A percentile compares a stretch with the other conserved stretches of the same genome.
These are phyloP conservation scores for Verticillium albo-atrum DNA, from an alignment of 2,329 filamentous ascomycete species.

Conservation along the genomic window DNA sequence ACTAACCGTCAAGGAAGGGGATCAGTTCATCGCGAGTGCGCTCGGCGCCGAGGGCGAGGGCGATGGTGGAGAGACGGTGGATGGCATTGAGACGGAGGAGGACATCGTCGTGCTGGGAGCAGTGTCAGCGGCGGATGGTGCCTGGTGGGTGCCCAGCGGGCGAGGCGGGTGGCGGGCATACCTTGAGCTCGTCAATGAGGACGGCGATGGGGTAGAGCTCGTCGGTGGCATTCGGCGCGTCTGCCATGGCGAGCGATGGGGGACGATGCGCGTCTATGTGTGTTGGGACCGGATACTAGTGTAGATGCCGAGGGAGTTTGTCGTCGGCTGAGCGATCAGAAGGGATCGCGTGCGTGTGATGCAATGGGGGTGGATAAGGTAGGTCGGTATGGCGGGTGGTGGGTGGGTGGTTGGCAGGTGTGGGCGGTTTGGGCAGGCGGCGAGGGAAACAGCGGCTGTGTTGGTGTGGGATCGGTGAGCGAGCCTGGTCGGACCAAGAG, in stretches of 20 bases:
- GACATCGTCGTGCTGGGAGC: constrained; percentile 87
- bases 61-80: constrained; percentile 95
- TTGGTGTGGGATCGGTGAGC: not conserved
- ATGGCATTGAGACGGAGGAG: constrained; percentile 97
- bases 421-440: not conserved
- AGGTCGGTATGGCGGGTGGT: constrained; percentile 8
- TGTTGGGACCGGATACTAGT: not conserved
- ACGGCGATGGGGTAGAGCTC: constrained; percentile 99
- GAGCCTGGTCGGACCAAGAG: not conserved
- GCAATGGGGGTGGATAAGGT: constrained; percentile 18
- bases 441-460: not conserved
- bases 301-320: constrained; percentile 1
- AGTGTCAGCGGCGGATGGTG: not conserved
- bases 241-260: constrained; percentile 66
- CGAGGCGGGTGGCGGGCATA: constrained; percentile 37
- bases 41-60: constrained; percentile 90
- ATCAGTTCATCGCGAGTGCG: constrained; percentile 97
- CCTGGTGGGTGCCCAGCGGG: not conserved
- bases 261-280: constrained; percentile 9
- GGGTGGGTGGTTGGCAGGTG: constrained; percentile 6
- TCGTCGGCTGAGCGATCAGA: constrained; percentile 11
- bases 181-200: constrained; percentile 99
- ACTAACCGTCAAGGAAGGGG: constrained; percentile 95
- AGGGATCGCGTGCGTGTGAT: constrained; percentile 23
- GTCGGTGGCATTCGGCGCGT: constrained; percentile 86